phyloP scores from a whole-genome alignment of 1,284 basidiomycete genomes.

The Ustilago vetiveriae region DNA sequence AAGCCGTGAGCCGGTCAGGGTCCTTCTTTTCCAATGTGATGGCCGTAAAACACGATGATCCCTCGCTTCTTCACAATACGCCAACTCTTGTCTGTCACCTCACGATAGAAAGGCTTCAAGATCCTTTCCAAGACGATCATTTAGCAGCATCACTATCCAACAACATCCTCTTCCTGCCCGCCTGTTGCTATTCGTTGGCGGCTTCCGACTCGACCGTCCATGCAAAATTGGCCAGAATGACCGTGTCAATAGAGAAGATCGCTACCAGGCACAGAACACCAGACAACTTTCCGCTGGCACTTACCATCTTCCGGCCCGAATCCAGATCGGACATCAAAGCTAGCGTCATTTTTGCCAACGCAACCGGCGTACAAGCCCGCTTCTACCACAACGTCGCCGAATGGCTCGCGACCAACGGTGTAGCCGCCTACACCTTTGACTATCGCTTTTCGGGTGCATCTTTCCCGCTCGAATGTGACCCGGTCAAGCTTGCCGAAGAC shows the following conservation, averaged over 20 bases:
- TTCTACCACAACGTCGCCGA: conserved; percentile 56
- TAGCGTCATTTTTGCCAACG: conserved; percentile 49
- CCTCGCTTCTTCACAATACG: too few species aligned
- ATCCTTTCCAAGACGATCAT: too few species aligned
- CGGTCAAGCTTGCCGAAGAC: conserved; percentile 39
- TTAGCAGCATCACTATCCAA: too few species aligned
- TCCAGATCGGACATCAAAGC: conserved; percentile 15
- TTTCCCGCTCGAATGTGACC: conserved; percentile 45
- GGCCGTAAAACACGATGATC: too few species aligned
- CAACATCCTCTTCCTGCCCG: too few species aligned
- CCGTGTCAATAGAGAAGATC: conserved; percentile 13
- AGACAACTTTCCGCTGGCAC: conserved; percentile 48
- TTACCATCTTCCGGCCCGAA: conserved; percentile 42
- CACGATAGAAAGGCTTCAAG: too few species aligned
- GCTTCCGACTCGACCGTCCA: too few species aligned
- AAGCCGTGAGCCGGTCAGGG: conserved; percentile 32
- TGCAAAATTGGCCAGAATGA: conserved; percentile 24
- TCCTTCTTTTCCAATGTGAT: too few species aligned
- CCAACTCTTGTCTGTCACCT: too few species aligned
- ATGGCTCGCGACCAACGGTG: conserved; percentile 48
- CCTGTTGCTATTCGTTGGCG: too few species aligned
- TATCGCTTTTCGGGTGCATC: conserved; percentile 52
- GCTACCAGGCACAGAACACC: conserved; percentile 21
- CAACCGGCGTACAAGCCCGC: conserved; percentile 51
- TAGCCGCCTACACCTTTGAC: conserved; percentile 55